Evolutionary conservation across 768 basidiomycete species (phyloP).

Genomic region (Mycena capillaripes): DNA sequence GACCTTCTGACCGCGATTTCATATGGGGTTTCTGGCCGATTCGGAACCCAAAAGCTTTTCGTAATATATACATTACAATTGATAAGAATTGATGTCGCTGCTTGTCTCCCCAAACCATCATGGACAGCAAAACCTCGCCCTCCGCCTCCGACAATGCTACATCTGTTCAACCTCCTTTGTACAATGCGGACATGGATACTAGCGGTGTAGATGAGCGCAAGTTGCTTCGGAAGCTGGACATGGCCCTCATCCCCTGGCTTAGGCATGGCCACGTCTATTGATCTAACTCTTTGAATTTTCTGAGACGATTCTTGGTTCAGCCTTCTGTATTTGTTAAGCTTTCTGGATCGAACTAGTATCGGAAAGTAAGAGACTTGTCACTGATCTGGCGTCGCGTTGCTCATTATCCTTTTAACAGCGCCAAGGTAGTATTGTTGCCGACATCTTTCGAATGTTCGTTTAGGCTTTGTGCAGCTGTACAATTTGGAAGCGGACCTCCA

Average conservation of each 20-base stretch:
- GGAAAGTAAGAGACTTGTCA: slow-evolving; percentile 57
- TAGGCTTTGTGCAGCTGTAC: slow-evolving; percentile 65
- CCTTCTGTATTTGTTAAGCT: slow-evolving; percentile 79
- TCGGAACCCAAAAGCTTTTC: background rate
- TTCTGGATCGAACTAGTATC: slow-evolving; percentile 62
- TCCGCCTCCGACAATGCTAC: slow-evolving; percentile 49
- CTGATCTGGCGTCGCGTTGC: slow-evolving; percentile 36
- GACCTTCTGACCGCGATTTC: slow-evolving; percentile 23
- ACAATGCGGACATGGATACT: slow-evolving; percentile 67
- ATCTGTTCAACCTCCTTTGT: slow-evolving; percentile 48
- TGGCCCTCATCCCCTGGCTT: slow-evolving; percentile 59
- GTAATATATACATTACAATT: slow-evolving; percentile 17
- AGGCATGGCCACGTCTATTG: background rate
- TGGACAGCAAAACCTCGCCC: slow-evolving; percentile 34
- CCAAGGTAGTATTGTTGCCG: slow-evolving; percentile 54
- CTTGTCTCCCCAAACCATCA: slow-evolving; percentile 12
- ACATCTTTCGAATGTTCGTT: background rate
- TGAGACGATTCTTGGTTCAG: slow-evolving; percentile 70
- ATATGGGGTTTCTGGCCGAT: background rate
- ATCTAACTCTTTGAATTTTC: background rate
- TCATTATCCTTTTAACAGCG: slow-evolving; percentile 47
- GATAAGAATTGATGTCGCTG: slow-evolving; percentile 27
- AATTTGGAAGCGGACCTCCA: slow-evolving; percentile 69
- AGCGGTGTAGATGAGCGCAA: slow-evolving; percentile 77
- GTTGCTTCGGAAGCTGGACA: slow-evolving; percentile 78